Conservation (phyloP, 805 yeast species). For the Hanseniaspora meyeri region DNA sequence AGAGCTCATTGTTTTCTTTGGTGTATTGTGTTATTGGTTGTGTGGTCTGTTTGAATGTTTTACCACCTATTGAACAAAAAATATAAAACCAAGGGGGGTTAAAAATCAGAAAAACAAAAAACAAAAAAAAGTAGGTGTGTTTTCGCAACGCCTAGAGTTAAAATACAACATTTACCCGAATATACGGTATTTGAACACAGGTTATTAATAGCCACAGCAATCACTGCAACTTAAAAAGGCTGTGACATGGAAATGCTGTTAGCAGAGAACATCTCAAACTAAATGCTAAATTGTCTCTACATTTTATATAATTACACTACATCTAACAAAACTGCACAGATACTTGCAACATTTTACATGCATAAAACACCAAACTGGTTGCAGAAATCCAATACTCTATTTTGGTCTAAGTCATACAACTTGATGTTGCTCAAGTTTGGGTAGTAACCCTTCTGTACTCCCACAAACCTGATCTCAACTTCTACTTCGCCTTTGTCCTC, state of each 20-base stretch:
- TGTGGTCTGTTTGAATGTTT: not conserved
- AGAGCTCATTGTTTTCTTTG: constrained; percentile 53
- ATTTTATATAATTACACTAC: too few relatives aligned
- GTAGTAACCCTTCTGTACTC: constrained; percentile 24
- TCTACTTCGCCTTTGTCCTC: constrained; percentile 22
- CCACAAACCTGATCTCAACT: constrained; percentile 23
- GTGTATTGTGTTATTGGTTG: not conserved
- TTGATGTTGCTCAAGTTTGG: constrained; percentile 25
- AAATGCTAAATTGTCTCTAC: too few relatives aligned
- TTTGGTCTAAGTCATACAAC: constrained; percentile 23
- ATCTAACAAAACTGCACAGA: not conserved
- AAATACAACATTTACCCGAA: too few relatives aligned
- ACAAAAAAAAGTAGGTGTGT: not conserved
- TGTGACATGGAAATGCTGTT: too few relatives aligned
- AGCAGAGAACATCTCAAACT: too few relatives aligned
- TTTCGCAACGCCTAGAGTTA: too few relatives aligned
- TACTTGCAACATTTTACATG: not conserved
- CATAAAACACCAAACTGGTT: constrained; percentile 21
- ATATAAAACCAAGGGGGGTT: not conserved
- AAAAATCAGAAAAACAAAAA: too few relatives aligned
- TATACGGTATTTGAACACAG: too few relatives aligned
- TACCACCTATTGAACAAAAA: not conserved
- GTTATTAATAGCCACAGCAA: too few relatives aligned
- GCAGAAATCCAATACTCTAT: constrained; percentile 25
- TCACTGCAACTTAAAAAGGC: too few relatives aligned